Base-by-base conservation (phyloP, 331 rosid species). In the Malus hybrid region DNA sequence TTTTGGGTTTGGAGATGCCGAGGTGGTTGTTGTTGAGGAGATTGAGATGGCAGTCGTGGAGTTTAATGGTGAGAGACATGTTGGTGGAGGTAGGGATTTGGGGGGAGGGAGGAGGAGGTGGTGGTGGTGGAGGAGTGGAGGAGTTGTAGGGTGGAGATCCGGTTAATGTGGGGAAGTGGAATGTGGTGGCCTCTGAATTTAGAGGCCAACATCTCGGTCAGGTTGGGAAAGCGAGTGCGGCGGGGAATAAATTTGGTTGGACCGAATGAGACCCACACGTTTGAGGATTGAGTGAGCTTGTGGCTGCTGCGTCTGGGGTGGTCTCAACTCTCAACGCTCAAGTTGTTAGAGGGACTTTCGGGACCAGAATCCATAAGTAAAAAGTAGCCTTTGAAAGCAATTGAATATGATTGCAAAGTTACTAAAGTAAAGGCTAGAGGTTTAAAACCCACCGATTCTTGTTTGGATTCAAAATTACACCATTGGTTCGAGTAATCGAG, bases 11-110 rank as follows among this genome's bases (percentile, higher is more conserved):
- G 64, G 59, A 80, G 55, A 77, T 70, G 32, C 22, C 73, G 55
- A 65, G 62, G 73, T 66, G 69, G 56, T 15, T 2, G 55, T 50
- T 50, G 56, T 50, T 50, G 56, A 50, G n/a, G 75, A 72, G 82
- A 72, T 50, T 72, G 33, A 70, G 72, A 57, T 27, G 44, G 67
- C 72, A 80, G 80, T 82, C 50, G 79, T 84, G 89, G n/a, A 87
- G 34, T 76, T 84, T 92, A 76, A 85, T 67, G 64, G 85, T 71
- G 4, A 87, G 79, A 81, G 89, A 84, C 75, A 67, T 76, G 68
- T 10, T 88, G 39, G 80, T 11, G 9, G 33, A 61, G 59, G 81
- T 9, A 4, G 42, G 70, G 54, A 31, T 33, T 56, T 66, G 42
- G 56, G 78, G 83, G 54, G 24, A 24, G 80, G 83, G 34, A 33